These are phyloP conservation scores for Penicillium sp. DNA, from an alignment of 2,329 filamentous ascomycete species.

Conservation along the genomic window DNA sequence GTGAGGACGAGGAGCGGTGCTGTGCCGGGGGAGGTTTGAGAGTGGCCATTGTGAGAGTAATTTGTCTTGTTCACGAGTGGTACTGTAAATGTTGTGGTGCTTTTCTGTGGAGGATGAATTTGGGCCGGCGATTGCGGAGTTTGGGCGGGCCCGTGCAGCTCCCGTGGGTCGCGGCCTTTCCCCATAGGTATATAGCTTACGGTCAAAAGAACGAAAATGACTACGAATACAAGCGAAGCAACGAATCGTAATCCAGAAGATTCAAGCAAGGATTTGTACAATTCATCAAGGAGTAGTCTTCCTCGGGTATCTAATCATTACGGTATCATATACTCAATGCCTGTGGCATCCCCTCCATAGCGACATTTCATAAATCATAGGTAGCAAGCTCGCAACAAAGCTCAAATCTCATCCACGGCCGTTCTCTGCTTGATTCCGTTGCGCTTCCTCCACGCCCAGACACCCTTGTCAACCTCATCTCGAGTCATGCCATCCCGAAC, in stretches of 20 bases:
- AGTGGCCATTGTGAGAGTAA: conserved; percentile 23
- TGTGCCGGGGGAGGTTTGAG: conserved; percentile 37
- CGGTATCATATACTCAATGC: neutral
- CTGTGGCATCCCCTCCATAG: conserved; percentile 9
- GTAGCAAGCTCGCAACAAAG: neutral
- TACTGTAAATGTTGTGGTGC: conserved; percentile 8
- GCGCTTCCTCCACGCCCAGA: conserved; percentile 78
- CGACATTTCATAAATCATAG: neutral
- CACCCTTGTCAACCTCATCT: conserved; percentile 76
- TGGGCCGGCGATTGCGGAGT: conserved; percentile 22
- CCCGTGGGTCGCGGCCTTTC: neutral
- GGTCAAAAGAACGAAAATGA: neutral
- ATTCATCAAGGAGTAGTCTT: neutral
- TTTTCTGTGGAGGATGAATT: neutral
- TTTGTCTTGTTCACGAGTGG: neutral
- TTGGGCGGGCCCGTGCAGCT: conserved; percentile 8
- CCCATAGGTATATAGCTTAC: neutral
- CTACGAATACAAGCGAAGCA: neutral
- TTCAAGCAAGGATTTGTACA: neutral
- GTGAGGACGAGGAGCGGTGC: conserved; percentile 32
- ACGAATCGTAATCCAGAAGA: neutral
- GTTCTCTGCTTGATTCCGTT: conserved; percentile 54
- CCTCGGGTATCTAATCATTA: conserved; percentile 20
- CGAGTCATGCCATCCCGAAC: conserved; percentile 78
- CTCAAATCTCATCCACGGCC: conserved; percentile 13